Base-by-base conservation (phyloP, 805 yeast genomes). In the Wickerhamiella vanderwaltii region DNA sequence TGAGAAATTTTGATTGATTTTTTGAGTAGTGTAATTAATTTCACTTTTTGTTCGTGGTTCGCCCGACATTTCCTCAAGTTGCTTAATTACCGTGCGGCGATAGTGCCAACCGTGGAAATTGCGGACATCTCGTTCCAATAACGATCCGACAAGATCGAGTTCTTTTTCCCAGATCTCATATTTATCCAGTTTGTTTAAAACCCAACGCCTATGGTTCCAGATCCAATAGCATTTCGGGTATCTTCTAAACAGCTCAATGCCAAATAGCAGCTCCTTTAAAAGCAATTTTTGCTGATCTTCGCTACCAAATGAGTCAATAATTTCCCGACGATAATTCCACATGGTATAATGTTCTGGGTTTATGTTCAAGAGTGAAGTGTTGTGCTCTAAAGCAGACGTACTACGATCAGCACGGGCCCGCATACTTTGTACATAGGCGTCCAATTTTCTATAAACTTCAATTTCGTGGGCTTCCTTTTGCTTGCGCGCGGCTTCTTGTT, bases 31-130 rank as follows among this genome's bases (percentile, higher is more conserved):
- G 60, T 75, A 88, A 19, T 70, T 69, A 51, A 85, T 76, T 59
- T 88, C 97, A 4, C 61, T 48, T 28, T 53, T 41, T n/a, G 63
- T 60, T 48, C 58, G 16, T 6, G 35, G 5, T 18, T 24, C 28
- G 3, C 29, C 28, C 4, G 26, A 15, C 38, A 13, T 65, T 29
- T 63, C 50, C 19, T 54, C 60, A 13, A 51, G 35, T 29, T 43
- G 35, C 3, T 55, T 53, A 4, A 83, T 72, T 5, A 91, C 74
- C 43, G 72, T 72, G 44, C 97, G 67, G 53, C 98, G 67, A 58
- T 91, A 91, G 37, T 82, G 85, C 98, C 98, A 88, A 1, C 94
- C 97, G 58, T 87, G 96, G 59, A 70, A 91, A 57, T 91, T 91
- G 51, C 98, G 71, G 13, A 81, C 67, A 55, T 91, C 98, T 39